Conservation (phyloP, 768 basidiomycete genomes). For the Lyophyllum atratum region DNA sequence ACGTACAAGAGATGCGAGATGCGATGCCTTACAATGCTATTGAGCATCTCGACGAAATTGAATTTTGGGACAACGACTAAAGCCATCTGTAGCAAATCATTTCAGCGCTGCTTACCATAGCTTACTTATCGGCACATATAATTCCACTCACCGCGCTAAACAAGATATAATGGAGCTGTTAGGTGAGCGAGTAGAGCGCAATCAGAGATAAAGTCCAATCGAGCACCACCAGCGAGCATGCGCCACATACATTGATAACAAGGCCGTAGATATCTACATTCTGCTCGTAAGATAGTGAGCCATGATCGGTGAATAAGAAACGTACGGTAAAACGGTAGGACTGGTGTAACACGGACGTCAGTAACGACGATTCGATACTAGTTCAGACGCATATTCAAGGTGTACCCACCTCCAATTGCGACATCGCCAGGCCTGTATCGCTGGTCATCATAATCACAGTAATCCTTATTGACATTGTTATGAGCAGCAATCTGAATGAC, state of each 20-base stretch:
- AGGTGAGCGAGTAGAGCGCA: not conserved
- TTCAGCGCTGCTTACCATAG: not conserved
- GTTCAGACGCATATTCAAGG: not conserved
- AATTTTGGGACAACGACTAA: conserved; percentile 66
- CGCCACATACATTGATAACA: conserved; percentile 50
- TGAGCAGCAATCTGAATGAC: conserved; percentile 61
- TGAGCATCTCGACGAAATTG: conserved; percentile 60
- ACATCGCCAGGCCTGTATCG: conserved; percentile 64
- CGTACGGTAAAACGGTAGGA: conserved; percentile 65
- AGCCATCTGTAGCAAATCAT: conserved; percentile 35
- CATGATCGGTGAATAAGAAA: not conserved
- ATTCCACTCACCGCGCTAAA: conserved; percentile 52
- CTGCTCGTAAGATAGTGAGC: not conserved
- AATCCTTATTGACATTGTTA: conserved; percentile 47
- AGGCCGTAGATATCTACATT: conserved; percentile 64
- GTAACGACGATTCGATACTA: not conserved
- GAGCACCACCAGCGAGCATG: not conserved
- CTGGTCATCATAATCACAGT: conserved; percentile 45
- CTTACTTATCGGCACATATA: not conserved
- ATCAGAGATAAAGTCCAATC: not conserved
- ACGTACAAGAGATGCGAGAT: conserved; percentile 57
- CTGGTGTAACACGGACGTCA: conserved; percentile 27
- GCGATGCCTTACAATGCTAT: conserved; percentile 57
- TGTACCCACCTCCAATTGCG: conserved; percentile 51
- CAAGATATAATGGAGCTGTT: conserved; percentile 56